Conservation (phyloP, 106 monocot genomes). For the Alisma plantagoaquatica region DNA sequence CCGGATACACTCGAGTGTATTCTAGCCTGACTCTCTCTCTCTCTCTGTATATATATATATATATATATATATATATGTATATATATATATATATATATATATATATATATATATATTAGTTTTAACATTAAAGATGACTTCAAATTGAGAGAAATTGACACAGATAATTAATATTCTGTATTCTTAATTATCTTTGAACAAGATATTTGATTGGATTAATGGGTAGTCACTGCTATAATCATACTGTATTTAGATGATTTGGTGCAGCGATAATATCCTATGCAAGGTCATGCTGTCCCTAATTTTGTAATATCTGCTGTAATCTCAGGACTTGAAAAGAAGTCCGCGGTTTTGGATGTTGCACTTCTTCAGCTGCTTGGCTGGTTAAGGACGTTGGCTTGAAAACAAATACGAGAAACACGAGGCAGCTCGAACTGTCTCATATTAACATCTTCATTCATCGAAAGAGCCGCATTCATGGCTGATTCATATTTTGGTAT, state of each 20-base stretch:
- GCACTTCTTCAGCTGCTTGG: slow-evolving; percentile 60
- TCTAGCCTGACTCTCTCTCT: too few relatives aligned
- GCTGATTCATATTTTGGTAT: too few relatives aligned
- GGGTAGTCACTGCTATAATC: background rate
- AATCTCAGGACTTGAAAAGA: slow-evolving; percentile 60
- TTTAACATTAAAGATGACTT: too few relatives aligned
- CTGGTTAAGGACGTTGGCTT: slow-evolving; percentile 71
- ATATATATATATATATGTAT: too few relatives aligned
- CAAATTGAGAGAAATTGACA: background rate
- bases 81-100: too few relatives aligned
- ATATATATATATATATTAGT: too few relatives aligned
- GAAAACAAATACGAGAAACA: background rate
- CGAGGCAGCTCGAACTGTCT: too few relatives aligned
- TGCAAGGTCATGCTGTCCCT: background rate
- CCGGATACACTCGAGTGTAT: too few relatives aligned
- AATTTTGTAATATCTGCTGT: background rate
- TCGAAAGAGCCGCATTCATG: background rate
- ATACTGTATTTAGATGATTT: background rate
- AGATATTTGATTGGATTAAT: background rate
- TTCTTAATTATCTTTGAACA: background rate
- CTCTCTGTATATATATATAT: too few relatives aligned
- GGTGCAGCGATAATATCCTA: background rate
- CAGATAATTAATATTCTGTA: background rate
- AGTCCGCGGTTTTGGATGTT: slow-evolving; percentile 61
- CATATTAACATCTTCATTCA: too few relatives aligned